Base-by-base conservation (phyloP, 306 rosid genomes). In the Acacia confusa region DNA sequence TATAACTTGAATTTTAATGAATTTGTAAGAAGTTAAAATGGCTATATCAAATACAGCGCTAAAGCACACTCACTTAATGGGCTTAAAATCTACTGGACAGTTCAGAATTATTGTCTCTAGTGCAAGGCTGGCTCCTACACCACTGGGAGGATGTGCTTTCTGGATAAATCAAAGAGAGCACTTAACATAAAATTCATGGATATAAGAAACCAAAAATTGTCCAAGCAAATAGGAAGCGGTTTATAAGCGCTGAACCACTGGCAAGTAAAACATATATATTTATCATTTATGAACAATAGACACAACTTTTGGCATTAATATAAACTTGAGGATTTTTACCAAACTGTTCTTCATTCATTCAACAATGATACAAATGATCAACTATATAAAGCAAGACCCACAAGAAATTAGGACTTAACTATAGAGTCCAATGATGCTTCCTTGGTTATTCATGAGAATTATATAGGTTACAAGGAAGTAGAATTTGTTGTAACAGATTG, bases 81-180 rank as follows among this genome's bases (percentile, higher is more conserved):
- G 95, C 88, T 82, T 91, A 70, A 88, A 85, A 85, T 90, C 97
- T 44, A 82, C 79, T 1, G 88, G 86, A 85, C 90, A 90, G 71
- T 85, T 91, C 81, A 90, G 99, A 87, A 95, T 90, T 78, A 93
- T 88, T 48, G 97, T 93, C 91, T 95, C 99, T 63, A 95, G 81
- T 40, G 97, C 99, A 79, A 95, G 91, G 87, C 99, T 95, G 78
- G 92, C 85, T 71, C 99, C 99, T 28, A 95, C 97, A 65, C 94
- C 97, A 12, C 93, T 86, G 13, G 95, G 97, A 81, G 92, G 91
- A 72, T 82, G 88, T 81, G 93, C 84, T 89, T 92, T 95, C 99
- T 95, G 90, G 66, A 53, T 53, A 70, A 70, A 40, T 41, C 75
- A 20, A 78, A 25, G 82, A 84, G 8, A 81, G 40, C 67, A 44